phyloP scores from a whole-genome alignment of 1,284 basidiomycete species.

The Sporisorium iseilematis-ciliati region DNA sequence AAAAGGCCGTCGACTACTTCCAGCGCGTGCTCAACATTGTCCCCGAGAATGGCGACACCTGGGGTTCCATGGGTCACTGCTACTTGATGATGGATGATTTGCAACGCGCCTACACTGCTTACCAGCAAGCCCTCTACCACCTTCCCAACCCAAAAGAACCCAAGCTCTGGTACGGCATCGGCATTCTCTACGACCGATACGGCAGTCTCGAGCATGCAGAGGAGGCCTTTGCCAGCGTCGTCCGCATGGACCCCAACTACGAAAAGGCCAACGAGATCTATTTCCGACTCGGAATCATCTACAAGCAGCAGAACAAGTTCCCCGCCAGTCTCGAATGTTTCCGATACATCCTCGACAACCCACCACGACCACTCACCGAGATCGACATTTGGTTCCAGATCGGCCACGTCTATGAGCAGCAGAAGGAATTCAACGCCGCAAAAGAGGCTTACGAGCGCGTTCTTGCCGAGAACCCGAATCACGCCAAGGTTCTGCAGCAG shows the following conservation, averaged over 20 bases:
- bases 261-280: constrained; percentile 99
- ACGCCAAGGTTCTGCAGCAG: constrained; percentile 97
- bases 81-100: constrained; percentile 99
- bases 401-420: constrained; percentile 97
- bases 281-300: constrained; percentile 97
- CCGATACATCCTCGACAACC: constrained; percentile 93
- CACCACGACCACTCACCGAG: constrained; percentile 92
- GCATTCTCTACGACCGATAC: constrained; percentile 97
- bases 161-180: constrained; percentile 99
- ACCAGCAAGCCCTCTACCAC: constrained; percentile 96
- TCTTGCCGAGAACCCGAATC: constrained; percentile 88
- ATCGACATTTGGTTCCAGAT: constrained; percentile 99
- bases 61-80: constrained; percentile 80
- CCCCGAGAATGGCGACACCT: constrained; percentile 68
- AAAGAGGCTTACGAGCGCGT: constrained; percentile 98
- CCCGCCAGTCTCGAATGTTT: constrained; percentile 76
- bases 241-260: constrained; percentile 97
- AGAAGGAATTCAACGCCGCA: constrained; percentile 90
- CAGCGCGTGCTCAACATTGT: constrained; percentile 84
- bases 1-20: constrained; percentile 91
- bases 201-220: constrained; percentile 98
- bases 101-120: constrained; percentile 97
- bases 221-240: constrained; percentile 95
- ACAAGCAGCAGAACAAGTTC: constrained; percentile 94
- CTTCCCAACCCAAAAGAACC: constrained; percentile 98